Base-by-base conservation (phyloP, 306 rosid genomes). In the Acmispon strigosus region DNA sequence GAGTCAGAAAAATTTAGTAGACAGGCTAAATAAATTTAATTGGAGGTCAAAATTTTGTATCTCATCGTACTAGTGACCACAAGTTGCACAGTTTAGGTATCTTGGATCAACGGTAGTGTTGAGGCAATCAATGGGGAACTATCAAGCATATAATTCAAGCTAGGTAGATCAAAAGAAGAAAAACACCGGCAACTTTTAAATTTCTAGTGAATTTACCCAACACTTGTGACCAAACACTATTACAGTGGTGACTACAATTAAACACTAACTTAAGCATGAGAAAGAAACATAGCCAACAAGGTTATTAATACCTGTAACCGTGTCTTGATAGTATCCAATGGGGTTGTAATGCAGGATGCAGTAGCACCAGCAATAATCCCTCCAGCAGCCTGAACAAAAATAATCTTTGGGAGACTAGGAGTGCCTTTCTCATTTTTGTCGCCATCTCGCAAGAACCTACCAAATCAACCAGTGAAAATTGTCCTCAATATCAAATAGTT, bases 311-410 rank as follows among this genome's bases (percentile, higher is more conserved):
- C 98, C 98, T 93, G 98, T 76, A 93, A 77, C 64, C 98, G 90
- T 73, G 97, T 93, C 83, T 93, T 93, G 66, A 93, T 90, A 51
- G 98, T 93, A 80, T 93, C 96, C 83, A 93, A 69, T 20, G 98
- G 98, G 64, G 96, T 85, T 54, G 98, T 88, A 44, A 90, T 74
- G 84, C 84, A 90, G 72, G 98, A 88, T 43, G 96, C 91, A 76
- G 96, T 80, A 69, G 93, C 98, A 27, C 90, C 98, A 16, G 96
- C 93, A 72, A 88, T 74, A 48, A 93, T 81, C 55, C 98, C 98
- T 61, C 98, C 96, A 32, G 76, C 15, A 51, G 92, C 98, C 80
- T 93, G 98, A 74, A 85, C 96, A 50, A 82, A 76, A 61, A 90
- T 7, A 73, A 88, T 83, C 83, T 86, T 84, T 19, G 66, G 67